Evolutionary conservation across 352 stramenopile species (phyloP), one percentile per base, ranked within the genome.

Genomic region (Pythium scleroteichum): DNA sequence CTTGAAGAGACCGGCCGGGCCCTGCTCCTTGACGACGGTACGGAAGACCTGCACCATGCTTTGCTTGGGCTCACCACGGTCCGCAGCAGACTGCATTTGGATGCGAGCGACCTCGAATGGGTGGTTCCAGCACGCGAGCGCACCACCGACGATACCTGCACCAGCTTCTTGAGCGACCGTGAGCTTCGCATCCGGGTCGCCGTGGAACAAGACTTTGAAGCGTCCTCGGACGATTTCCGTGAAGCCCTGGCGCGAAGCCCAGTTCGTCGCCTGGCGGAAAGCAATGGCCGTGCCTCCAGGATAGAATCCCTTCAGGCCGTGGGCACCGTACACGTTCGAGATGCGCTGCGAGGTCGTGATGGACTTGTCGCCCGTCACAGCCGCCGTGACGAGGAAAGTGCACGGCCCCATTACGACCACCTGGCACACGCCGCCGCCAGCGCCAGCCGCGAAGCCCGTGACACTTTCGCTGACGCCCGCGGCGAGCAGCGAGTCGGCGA

Each of bases 251-350:
- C 89, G 85, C 9, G 88, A 96, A 8, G 89, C 89, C 89, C 89
- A 97, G 73, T 97, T 97, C 35, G 87, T 97, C 45, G 88, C 89
- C 66, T 97, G 89, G 32, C 89, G 88, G 70, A 97, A 96, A 20
- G 88, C 87, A 40, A 97, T 96, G 41, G 89, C 89, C 26, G 87
- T 96, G 44, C 88, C 89, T 33, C 89, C 89, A 10, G 88, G 89
- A 73, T 97, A 97, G 62, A 97, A 97, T 45, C 89, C 89, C 74
- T 94, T 94, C 61, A 97, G 64, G 9, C 89, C 89, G 59, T 94
- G 80, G 0, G 78, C 67, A n/a, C 72, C 71, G 69, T 95, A 97
- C 26, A 95, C 88, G 59, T 90, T 92, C 56, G 71, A 71, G 54
- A 94, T 87, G 49, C 85, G 83, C 66, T 96, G 80, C 61, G 71